Evolutionary conservation across 148 eudicot species (phyloP).

Genomic region (Vaccinium myrtillus): DNA sequence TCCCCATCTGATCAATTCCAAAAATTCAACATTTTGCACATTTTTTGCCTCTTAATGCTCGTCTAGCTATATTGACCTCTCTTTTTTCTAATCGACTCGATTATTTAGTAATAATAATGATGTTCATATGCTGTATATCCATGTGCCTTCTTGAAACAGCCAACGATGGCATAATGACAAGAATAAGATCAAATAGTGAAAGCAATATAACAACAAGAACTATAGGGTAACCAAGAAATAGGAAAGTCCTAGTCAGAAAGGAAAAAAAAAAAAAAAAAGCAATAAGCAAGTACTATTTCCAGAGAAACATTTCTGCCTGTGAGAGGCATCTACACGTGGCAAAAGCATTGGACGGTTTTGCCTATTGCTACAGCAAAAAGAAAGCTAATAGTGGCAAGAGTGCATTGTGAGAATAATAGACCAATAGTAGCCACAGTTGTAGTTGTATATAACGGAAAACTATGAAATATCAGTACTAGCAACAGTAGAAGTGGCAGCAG

Average conservation of each 20-base stretch:
- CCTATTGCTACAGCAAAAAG: not conserved
- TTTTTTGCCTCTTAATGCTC: not conserved
- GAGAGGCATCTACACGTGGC: not conserved
- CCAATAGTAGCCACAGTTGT: not conserved
- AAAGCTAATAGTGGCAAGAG: not conserved
- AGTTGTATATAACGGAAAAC: not conserved
- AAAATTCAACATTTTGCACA: slow-evolving; percentile 3
- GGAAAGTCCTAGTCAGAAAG: not conserved
- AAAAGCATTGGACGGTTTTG: not conserved
- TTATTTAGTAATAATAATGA: not conserved
- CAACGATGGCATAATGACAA: slow-evolving; percentile 2
- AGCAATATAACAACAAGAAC: not conserved
- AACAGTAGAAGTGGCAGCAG: not conserved
- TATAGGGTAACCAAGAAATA: not conserved
- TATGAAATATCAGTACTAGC: not conserved
- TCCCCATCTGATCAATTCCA: not conserved
- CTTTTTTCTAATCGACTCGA: not conserved
- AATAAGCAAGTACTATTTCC: not conserved
- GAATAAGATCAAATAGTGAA: not conserved
- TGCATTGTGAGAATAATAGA: not conserved
- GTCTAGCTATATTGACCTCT: not conserved
- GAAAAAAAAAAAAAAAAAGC: not conserved
- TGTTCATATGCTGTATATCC: not conserved
- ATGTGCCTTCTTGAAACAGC: not conserved
- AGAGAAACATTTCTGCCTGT: not conserved